These are phyloP conservation scores for Globisporangium camurandrum DNA, from an alignment of 352 stramenopile genomes.

Conservation along the genomic window DNA sequence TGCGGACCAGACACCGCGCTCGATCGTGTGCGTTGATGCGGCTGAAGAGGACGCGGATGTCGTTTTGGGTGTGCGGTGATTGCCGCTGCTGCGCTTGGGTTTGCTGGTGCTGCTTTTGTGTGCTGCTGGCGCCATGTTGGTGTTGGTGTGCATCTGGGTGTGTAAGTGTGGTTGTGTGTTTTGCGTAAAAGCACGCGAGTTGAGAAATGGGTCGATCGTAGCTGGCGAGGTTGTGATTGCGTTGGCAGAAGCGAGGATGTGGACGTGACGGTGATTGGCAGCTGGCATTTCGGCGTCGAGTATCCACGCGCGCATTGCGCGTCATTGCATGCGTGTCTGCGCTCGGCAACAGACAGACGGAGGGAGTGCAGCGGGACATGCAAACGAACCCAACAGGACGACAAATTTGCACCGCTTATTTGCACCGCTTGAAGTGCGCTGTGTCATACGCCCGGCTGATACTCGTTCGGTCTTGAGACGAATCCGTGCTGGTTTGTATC, in stretches of 20 bases:
- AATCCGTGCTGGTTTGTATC: not conserved
- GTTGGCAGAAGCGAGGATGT: no score
- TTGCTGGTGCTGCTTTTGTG: not conserved
- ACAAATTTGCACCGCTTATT: no score
- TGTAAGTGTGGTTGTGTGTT: not conserved
- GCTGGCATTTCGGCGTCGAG: no score
- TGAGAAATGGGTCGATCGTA: not conserved
- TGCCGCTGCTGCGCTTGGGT: not conserved
- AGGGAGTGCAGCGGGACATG: no score
- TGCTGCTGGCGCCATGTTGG: no score
- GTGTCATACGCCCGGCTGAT: no score
- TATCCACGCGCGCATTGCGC: no score
- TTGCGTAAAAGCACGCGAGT: not conserved
- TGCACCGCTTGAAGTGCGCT: no score
- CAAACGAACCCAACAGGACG: no score
- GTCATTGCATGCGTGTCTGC: not conserved
- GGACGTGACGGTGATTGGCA: no score
- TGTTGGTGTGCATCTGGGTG: not conserved
- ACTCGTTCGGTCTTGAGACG: not conserved
- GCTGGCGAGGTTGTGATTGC: not conserved
- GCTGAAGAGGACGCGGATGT: no score
- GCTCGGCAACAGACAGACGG: not conserved
- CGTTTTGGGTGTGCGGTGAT: no score
- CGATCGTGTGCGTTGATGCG: not conserved
- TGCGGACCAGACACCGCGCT: slow-evolving; percentile 23